A percentile compares a stretch with the other conserved stretches of the same genome.
Conservation (phyloP, 2,329 filamentous ascomycete species). For the Phialophora macrospora region DNA sequence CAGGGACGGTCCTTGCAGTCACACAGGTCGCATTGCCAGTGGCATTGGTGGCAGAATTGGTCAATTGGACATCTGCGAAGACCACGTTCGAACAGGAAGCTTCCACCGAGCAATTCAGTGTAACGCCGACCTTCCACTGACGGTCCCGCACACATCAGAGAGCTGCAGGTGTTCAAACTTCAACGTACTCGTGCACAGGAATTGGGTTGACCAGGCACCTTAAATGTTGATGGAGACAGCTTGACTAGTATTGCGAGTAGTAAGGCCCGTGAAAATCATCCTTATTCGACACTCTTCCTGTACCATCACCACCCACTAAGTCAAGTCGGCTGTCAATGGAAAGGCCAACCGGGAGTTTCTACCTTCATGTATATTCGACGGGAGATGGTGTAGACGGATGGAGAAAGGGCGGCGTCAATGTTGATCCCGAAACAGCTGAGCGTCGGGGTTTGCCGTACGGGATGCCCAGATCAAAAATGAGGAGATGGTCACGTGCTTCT, state of each 20-base stretch:
- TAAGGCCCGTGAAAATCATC: no score
- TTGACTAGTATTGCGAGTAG: no score
- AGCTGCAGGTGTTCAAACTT: constrained; percentile 15
- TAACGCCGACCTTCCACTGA: constrained; percentile 18
- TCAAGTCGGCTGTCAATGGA: constrained; percentile 8
- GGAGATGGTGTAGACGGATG: no score
- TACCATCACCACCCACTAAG: no score
- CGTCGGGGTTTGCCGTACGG: not conserved
- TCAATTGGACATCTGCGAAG: constrained; percentile 9
- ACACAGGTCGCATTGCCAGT: constrained; percentile 12
- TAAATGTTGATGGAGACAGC: not conserved
- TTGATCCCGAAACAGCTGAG: constrained; percentile 8
- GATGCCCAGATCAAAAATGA: no score
- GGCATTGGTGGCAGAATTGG: constrained; percentile 6
- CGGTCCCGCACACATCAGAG: constrained; percentile 14
- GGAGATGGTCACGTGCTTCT: not conserved
- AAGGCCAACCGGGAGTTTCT: not conserved
- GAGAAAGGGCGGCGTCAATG: no score
- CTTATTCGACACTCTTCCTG: no score
- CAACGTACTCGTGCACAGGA: constrained; percentile 19
- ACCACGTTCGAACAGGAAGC: constrained; percentile 14
- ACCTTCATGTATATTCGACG: no score
- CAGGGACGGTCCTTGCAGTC: constrained; percentile 11
- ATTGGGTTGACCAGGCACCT: constrained; percentile 8
- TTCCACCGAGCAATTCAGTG: constrained; percentile 15